Evolutionary conservation across 768 basidiomycete species (phyloP).

Genomic region (Leucosporidium scottii): DNA sequence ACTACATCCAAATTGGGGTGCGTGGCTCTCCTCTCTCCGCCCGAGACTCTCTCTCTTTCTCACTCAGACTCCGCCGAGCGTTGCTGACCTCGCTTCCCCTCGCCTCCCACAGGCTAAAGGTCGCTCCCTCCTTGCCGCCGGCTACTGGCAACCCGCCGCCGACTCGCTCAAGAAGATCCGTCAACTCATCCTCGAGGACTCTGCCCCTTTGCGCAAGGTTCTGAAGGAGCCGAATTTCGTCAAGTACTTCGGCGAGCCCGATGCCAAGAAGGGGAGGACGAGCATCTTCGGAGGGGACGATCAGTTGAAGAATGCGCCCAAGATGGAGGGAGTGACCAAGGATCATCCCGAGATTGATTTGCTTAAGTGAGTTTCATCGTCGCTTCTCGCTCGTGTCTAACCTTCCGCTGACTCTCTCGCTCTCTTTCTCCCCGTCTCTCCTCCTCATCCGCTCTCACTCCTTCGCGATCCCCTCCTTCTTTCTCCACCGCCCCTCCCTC

Average conservation of each 20-base stretch:
- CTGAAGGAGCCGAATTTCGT: slow-evolving; percentile 68
- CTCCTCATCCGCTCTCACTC: background rate
- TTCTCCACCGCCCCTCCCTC: too few relatives aligned
- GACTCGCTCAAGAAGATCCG: slow-evolving; percentile 72
- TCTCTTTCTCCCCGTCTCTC: slow-evolving; percentile 51
- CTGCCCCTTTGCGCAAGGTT: slow-evolving; percentile 41
- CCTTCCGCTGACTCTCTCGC: slow-evolving; percentile 8
- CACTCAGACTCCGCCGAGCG: background rate
- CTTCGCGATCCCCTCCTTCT: too few relatives aligned
- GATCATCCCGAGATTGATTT: slow-evolving; percentile 88
- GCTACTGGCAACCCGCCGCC: slow-evolving; percentile 47
- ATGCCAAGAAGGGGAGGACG: slow-evolving; percentile 52
- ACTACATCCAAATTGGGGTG: background rate
- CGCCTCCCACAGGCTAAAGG: slow-evolving; percentile 13
- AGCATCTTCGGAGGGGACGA: slow-evolving; percentile 84
- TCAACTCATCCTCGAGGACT: slow-evolving; percentile 41
- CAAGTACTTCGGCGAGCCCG: slow-evolving; percentile 54
- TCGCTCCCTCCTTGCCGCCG: slow-evolving; percentile 55
- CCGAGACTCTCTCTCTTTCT: background rate
- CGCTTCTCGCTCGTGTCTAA: slow-evolving; percentile 54
- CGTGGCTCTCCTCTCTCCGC: background rate
- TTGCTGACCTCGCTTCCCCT: background rate
- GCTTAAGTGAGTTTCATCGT: slow-evolving; percentile 62
- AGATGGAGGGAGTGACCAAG: slow-evolving; percentile 64
- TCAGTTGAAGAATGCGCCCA: slow-evolving; percentile 82